Percentiles rank a stretch among this genome's conserved stretches.
Evolutionary conservation across 768 basidiomycete species (phyloP).

Genomic region (Lactifluus subvellereus): DNA sequence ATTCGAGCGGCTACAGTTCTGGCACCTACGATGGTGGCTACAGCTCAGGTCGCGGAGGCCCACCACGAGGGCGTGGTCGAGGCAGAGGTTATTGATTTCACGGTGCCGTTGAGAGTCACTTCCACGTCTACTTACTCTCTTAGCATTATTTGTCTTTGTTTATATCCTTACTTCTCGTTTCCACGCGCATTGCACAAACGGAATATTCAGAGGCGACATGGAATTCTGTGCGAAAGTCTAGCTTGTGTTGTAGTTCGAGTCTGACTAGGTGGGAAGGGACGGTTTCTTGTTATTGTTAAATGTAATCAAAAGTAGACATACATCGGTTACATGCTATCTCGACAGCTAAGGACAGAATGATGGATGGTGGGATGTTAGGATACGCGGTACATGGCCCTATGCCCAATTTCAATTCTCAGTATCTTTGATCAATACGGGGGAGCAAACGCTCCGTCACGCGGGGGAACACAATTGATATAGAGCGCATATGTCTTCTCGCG

Average conservation of each 20-base stretch:
- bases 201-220: background rate
- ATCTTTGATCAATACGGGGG: slow-evolving; percentile 16
- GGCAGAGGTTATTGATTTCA: slow-evolving; percentile 19
- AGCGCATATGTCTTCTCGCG: slow-evolving; percentile 58
- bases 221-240: background rate
- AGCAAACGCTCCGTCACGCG: slow-evolving; percentile 24
- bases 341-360: background rate
- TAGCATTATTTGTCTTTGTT: slow-evolving; percentile 1
- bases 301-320: slow-evolving; percentile 8
- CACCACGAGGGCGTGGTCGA: slow-evolving; percentile 22
- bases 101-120: background rate
- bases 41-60: slow-evolving; percentile 20
- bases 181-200: background rate
- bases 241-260: background rate
- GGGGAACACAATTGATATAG: slow-evolving; percentile 50
- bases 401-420: background rate
- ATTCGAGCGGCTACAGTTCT: slow-evolving; percentile 12
- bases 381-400: background rate
- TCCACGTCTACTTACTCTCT: background rate
- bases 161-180: background rate
- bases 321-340: background rate
- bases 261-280: background rate
- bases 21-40: slow-evolving; percentile 26
- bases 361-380: background rate
- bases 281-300: background rate